Evolutionary conservation across 371 early-diverging fungal species (phyloP).

Genomic region (Circinella minor): DNA sequence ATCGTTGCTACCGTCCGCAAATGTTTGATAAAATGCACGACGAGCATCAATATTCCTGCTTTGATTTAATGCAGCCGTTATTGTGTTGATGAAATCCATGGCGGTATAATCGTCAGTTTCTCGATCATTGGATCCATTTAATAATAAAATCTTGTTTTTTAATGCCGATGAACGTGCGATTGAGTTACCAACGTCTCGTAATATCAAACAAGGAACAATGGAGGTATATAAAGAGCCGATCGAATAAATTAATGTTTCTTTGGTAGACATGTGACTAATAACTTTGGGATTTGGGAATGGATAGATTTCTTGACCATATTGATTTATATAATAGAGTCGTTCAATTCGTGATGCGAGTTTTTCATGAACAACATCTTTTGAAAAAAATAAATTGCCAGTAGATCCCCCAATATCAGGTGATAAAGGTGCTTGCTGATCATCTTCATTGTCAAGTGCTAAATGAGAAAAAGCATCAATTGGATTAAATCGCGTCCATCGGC

Average conservation of each 20-base stretch:
- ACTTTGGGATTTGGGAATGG: conserved; percentile 62
- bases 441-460: conserved; percentile 32
- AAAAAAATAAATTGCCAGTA: conserved; percentile 56
- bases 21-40: conserved; percentile 41
- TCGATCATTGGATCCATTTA: conserved; percentile 68
- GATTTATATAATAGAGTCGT: conserved; percentile 72
- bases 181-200: conserved; percentile 59
- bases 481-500: conserved; percentile 29
- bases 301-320: conserved; percentile 66
- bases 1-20: conserved; percentile 5
- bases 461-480: conserved; percentile 56
- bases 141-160: conserved; percentile 60
- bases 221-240: conserved; percentile 70
- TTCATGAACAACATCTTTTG: conserved; percentile 45
- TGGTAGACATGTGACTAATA: conserved; percentile 34
- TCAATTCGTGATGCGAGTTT: conserved; percentile 32
- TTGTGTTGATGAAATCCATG: conserved; percentile 63
- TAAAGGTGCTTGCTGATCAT: conserved; percentile 11
- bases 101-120: conserved; percentile 67
- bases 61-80: conserved; percentile 64
- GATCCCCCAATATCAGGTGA: conserved; percentile 5
- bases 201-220: conserved; percentile 64
- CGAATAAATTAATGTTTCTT: conserved; percentile 58
- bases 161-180: conserved; percentile 52
- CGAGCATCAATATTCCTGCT: conserved; percentile 52